phyloP scores from a whole-genome alignment of 176 grass and related monocot species.

The Pontederia crassipes region DNA sequence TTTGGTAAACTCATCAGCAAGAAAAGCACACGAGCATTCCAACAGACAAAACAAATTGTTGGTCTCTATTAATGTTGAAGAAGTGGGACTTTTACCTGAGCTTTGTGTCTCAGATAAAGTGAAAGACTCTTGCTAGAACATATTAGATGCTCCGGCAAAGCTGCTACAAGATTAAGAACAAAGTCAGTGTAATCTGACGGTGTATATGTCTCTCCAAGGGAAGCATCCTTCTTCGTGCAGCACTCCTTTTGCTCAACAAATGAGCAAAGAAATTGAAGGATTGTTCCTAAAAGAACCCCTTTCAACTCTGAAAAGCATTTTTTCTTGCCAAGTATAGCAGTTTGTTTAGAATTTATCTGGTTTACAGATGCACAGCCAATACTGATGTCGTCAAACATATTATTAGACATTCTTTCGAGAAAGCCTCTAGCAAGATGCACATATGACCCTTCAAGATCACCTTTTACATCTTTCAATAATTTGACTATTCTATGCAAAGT shows the following conservation, averaged over 20 bases:
- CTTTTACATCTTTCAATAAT: conserved; percentile 44
- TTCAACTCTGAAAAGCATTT: conserved; percentile 13
- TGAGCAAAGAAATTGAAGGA: conserved; percentile 79
- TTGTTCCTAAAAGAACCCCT: conserved; percentile 37
- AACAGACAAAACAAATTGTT: neutral
- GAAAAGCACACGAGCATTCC: no score
- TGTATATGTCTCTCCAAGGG: conserved; percentile 19
- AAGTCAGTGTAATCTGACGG: conserved; percentile 40
- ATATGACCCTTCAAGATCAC: conserved; percentile 43
- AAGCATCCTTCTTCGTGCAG: conserved; percentile 7
- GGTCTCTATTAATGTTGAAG: conserved; percentile 3
- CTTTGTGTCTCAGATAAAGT: conserved; percentile 66
- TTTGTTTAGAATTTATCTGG: conserved; percentile 7
- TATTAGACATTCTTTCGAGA: conserved; percentile 47
- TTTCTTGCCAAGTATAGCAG: conserved; percentile 12
- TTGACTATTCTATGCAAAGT: conserved; percentile 55
- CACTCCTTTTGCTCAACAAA: conserved; percentile 48
- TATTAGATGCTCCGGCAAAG: conserved; percentile 32
- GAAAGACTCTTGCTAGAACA: conserved; percentile 25
- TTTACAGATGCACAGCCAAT: neutral
- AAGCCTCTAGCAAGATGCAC: conserved; percentile 35
- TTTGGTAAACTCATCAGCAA: no score
- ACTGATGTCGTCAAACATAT: conserved; percentile 32
- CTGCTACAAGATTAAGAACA: conserved; percentile 41
- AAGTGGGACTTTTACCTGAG: conserved; percentile 33